Percentiles rank a stretch among this genome's conserved stretches.
These are phyloP conservation scores for Thelephora aurantiotincta DNA, from an alignment of 768 basidiomycete species.

Conservation along the genomic window DNA sequence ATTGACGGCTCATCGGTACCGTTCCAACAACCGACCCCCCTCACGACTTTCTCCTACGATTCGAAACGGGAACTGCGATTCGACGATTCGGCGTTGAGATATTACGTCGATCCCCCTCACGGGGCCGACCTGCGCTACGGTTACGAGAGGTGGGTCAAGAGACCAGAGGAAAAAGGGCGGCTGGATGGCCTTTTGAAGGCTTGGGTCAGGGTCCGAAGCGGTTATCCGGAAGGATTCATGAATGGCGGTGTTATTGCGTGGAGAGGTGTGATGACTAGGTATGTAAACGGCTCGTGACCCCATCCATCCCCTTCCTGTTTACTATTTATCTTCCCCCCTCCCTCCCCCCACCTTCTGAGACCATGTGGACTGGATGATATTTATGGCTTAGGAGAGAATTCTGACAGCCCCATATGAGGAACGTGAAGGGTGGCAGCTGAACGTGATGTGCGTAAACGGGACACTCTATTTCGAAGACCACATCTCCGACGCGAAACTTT, in stretches of 20 bases:
- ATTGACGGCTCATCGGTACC: constrained; percentile 17
- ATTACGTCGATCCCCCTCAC: constrained; percentile 53
- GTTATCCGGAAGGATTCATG: constrained; percentile 16
- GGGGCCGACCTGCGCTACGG: constrained; percentile 54
- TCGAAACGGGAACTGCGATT: constrained; percentile 42
- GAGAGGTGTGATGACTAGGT: constrained; percentile 83
- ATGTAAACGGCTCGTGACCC: constrained; percentile 12
- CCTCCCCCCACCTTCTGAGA: background rate
- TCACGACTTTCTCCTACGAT: constrained; percentile 64
- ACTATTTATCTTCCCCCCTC: constrained; percentile 6
- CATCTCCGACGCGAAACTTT: constrained; percentile 37
- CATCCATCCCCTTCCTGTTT: constrained; percentile 6
- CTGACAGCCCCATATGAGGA: constrained; percentile 75
- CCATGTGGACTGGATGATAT: background rate
- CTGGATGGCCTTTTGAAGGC: constrained; percentile 57
- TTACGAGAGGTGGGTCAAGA: constrained; percentile 59
- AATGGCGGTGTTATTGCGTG: constrained; percentile 51
- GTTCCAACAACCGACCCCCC: constrained; percentile 57
- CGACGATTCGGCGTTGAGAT: constrained; percentile 54
- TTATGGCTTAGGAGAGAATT: constrained; percentile 41
- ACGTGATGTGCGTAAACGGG: constrained; percentile 63
- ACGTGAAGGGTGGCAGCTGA: constrained; percentile 66
- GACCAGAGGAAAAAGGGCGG: constrained; percentile 50
- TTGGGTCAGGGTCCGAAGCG: constrained; percentile 27
- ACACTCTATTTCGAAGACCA: constrained; percentile 71